Conservation (phyloP, 2,329 filamentous ascomycete genomes). For the Fusarium caatingaense region DNA sequence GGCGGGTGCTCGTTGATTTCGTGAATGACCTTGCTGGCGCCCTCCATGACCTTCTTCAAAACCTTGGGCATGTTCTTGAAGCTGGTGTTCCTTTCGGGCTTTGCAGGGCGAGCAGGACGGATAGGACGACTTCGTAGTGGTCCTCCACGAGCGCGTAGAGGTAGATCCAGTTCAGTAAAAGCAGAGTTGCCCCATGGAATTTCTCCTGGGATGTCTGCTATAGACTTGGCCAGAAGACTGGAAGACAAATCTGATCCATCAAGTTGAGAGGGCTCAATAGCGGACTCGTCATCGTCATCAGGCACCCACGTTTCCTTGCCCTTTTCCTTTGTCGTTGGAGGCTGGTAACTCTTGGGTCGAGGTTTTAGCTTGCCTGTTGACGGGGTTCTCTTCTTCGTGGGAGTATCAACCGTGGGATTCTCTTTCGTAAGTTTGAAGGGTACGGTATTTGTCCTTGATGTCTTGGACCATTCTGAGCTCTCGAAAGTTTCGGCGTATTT, state of each 20-base stretch:
- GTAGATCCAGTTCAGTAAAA: slow-evolving; percentile 72
- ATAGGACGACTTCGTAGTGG: slow-evolving; percentile 57
- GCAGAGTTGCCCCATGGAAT: slow-evolving; percentile 74
- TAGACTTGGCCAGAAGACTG: slow-evolving; percentile 60
- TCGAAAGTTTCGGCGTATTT: slow-evolving; percentile 31
- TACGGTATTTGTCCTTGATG: not conserved
- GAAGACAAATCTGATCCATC: slow-evolving; percentile 51
- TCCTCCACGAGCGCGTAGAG: slow-evolving; percentile 56
- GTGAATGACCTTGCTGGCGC: slow-evolving; percentile 73
- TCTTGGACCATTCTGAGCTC: slow-evolving; percentile 33
- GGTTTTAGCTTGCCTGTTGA: slow-evolving; percentile 45
- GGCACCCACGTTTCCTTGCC: slow-evolving; percentile 47
- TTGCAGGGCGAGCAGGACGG: slow-evolving; percentile 49
- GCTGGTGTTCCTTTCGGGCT: slow-evolving; percentile 65
- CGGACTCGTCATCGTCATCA: slow-evolving; percentile 50
- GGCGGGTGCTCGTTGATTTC: slow-evolving; percentile 65
- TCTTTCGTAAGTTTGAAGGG: slow-evolving; percentile 53
- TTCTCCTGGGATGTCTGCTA: slow-evolving; percentile 67
- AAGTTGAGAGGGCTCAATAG: slow-evolving; percentile 42
- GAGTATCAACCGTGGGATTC: slow-evolving; percentile 53
- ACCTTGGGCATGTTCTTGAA: slow-evolving; percentile 72
- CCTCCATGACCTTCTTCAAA: slow-evolving; percentile 72
- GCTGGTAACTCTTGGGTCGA: slow-evolving; percentile 43
- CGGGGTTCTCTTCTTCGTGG: slow-evolving; percentile 51
- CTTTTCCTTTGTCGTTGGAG: slow-evolving; percentile 35